These are phyloP conservation scores for Psilocybe mexicana DNA, from an alignment of 1,284 basidiomycete genomes.

Conservation along the genomic window DNA sequence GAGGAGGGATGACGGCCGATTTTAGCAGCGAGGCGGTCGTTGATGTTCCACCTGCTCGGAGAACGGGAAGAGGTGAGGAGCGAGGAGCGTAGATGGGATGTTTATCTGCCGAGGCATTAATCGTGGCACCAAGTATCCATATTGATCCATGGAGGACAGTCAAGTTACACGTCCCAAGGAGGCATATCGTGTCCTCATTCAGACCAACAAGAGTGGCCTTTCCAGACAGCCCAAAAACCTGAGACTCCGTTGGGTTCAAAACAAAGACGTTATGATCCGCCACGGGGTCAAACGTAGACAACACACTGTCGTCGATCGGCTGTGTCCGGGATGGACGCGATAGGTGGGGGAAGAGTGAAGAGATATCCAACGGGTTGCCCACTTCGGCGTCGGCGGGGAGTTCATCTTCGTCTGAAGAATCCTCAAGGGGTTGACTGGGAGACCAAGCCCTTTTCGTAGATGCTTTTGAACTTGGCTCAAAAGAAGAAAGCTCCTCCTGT, in stretches of 20 bases:
- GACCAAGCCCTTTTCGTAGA: constrained; percentile 47
- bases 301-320: constrained; percentile 5
- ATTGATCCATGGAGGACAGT: constrained; percentile 58
- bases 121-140: constrained; percentile 47
- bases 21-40: constrained; percentile 20
- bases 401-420: constrained; percentile 58
- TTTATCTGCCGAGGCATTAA: constrained; percentile 40
- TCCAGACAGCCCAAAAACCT: constrained; percentile 25
- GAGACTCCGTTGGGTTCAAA: constrained; percentile 40
- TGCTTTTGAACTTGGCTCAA: background rate
- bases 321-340: constrained; percentile 1
- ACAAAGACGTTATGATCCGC: constrained; percentile 46
- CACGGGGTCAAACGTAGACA: constrained; percentile 47
- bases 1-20: constrained; percentile 37
- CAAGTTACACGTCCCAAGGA: constrained; percentile 59
- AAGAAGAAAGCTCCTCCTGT: constrained; percentile 9
- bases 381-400: constrained; percentile 27
- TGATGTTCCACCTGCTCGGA: constrained; percentile 9
- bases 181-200: constrained; percentile 48
- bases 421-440: constrained; percentile 47
- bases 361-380: constrained; percentile 19
- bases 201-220: constrained; percentile 39
- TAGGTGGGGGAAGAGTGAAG: constrained; percentile 18
- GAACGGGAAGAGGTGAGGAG: constrained; percentile 61
- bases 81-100: constrained; percentile 65